A percentile compares a stretch with the other conserved stretches of the same genome.
These are phyloP conservation scores for Globisporangium apiculatum DNA, from an alignment of 352 stramenopile genomes.

Conservation along the genomic window DNA sequence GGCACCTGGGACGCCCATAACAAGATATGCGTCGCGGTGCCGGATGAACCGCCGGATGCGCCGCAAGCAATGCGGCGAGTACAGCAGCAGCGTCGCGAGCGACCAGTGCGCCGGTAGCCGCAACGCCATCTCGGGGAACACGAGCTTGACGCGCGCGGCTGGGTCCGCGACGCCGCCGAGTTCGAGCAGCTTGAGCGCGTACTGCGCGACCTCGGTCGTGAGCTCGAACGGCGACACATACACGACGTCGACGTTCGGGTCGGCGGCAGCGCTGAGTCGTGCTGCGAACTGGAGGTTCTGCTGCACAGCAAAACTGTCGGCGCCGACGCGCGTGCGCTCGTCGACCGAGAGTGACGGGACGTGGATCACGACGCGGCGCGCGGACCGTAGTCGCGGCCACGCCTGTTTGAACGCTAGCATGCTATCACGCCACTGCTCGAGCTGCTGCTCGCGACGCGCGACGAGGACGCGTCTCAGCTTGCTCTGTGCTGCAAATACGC, in stretches of 20 bases:
- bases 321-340: constrained; percentile 51
- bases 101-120: constrained; percentile 81
- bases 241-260: constrained; percentile 79
- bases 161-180: constrained; percentile 60
- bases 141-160: constrained; percentile 59
- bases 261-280: constrained; percentile 56
- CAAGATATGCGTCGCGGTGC: constrained; percentile 66
- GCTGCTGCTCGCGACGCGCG: constrained; percentile 24
- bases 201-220: constrained; percentile 63
- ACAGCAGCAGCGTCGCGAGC: constrained; percentile 71
- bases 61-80: constrained; percentile 69
- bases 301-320: constrained; percentile 60
- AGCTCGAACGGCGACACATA: constrained; percentile 85
- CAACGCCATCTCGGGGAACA: constrained; percentile 76
- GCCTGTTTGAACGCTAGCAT: constrained; percentile 42
- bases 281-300: constrained; percentile 79
- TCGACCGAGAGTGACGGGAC: constrained; percentile 77
- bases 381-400: constrained; percentile 42
- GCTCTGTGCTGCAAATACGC: constrained; percentile 36
- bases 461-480: constrained; percentile 32
- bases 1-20: constrained; percentile 60
- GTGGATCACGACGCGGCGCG: constrained; percentile 66
- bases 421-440: constrained; percentile 31
- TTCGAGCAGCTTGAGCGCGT: constrained; percentile 82
- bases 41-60: constrained; percentile 52